phyloP scores from a whole-genome alignment of 2,329 filamentous ascomycete genomes.

The Colletotrichum noveboracense region DNA sequence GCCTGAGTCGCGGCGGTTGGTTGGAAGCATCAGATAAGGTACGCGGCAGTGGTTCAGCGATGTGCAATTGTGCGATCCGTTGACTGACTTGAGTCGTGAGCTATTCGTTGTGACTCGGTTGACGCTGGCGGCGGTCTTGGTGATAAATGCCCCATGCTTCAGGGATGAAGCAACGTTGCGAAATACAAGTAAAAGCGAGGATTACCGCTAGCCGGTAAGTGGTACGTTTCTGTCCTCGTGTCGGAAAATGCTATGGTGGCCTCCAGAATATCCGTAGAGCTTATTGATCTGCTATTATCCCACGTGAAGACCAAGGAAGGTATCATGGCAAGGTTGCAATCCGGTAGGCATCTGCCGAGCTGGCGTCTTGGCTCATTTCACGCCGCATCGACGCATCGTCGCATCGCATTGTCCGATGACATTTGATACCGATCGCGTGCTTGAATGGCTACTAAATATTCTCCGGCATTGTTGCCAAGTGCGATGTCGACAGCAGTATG shows the following conservation, averaged over 20 bases:
- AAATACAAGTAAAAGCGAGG: background rate
- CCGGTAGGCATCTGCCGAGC: background rate
- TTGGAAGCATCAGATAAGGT: background rate
- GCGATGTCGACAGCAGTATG: background rate
- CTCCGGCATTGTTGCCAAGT: background rate
- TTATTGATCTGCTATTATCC: background rate
- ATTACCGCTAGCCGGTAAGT: background rate
- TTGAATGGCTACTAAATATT: background rate
- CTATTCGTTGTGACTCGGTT: background rate
- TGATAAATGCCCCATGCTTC: background rate
- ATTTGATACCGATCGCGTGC: background rate
- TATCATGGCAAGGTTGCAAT: background rate
- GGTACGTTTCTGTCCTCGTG: background rate
- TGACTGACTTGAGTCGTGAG: background rate
- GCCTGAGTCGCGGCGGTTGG: background rate
- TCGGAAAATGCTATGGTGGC: background rate
- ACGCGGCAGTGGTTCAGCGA: background rate
- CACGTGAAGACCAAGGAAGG: background rate
- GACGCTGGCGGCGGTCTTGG: fast-evolving
- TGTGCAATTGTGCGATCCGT: background rate
- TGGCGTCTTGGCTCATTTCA: background rate
- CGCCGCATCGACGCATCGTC: background rate
- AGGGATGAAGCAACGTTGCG: background rate
- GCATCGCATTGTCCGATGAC: background rate
- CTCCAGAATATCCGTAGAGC: no score